Base-by-base conservation (phyloP, 306 rosid genomes). In the Corylus heterophylla region DNA sequence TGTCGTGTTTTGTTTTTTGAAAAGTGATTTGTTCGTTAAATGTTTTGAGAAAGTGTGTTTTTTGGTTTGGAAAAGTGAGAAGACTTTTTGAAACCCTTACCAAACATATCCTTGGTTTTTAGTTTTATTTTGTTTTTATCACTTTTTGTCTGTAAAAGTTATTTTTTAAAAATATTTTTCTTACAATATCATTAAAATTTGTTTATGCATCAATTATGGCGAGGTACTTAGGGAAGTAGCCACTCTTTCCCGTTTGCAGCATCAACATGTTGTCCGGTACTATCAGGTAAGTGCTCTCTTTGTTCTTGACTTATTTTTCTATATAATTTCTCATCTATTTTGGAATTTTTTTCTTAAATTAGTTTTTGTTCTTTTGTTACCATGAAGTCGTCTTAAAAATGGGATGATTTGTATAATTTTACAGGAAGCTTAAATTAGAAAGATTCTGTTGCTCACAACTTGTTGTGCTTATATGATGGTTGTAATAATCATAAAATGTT, bases 171-270 rank as follows among this genome's bases (percentile, higher is more conserved):
- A 51, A 47, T 74, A 2, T 12, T 56, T 58, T 79, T 78, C 55
- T 13, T 42, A 49, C 35, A 50, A 79, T 72, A 3, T 73, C 71
- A 55, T 73, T 58, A 56, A 80, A 81, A 64, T 78, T 71, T 83
- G 55, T 79, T 82, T 70, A 13, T 64, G 69, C 50, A 69, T 70
- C 9, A 79, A 75, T 68, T 76, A 76, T 89, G 76, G 81, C 13
- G 89, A 49, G 80, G 88, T 87, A 82, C 72, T 79, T 85, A 92
- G 98, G 90, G 98, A 94, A 85, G 98, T 94, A 29, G 97, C 98
- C 27, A 94, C 98, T 55, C 98, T 94, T 83, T 89, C 98, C 61
- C 98, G 98, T 78, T 83, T 94, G 87, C 98, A 94, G 84, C 98
- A 94, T 82, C 98, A 88, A 74, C 97, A 94, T 63, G 97, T 94